phyloP scores from a whole-genome alignment of 352 stramenopile species.

The Phytophthora lateralis region DNA sequence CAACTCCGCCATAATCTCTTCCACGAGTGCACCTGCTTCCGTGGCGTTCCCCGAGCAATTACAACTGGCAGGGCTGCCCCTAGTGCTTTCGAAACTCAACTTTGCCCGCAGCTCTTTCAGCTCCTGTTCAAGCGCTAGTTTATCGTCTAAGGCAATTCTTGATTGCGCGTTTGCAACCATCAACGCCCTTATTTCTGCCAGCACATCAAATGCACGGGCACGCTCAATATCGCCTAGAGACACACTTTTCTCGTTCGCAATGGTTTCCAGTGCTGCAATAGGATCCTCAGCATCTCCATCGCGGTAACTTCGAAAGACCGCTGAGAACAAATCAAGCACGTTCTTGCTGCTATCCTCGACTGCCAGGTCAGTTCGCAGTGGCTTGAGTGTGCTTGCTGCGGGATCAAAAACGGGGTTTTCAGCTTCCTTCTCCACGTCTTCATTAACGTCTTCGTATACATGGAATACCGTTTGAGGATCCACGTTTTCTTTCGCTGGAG shows the following conservation, averaged over 20 bases:
- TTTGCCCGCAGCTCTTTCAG: slow-evolving; percentile 42
- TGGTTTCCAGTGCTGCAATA: slow-evolving; percentile 21
- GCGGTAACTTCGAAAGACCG: slow-evolving; percentile 35
- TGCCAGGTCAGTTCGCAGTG: neutral
- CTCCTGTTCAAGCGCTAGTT: slow-evolving; percentile 49
- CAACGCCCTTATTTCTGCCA: slow-evolving; percentile 40
- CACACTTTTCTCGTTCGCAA: slow-evolving; percentile 32
- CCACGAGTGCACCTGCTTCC: slow-evolving; percentile 4
- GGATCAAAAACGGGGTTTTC: slow-evolving; percentile 14
- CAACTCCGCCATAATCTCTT: slow-evolving; percentile 29
- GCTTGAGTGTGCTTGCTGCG: slow-evolving; percentile 2
- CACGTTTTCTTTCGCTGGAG: slow-evolving; percentile 54
- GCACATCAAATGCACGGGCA: slow-evolving; percentile 31
- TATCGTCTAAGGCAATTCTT: slow-evolving; percentile 37
- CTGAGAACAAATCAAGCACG: slow-evolving; percentile 41
- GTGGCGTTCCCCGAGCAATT: slow-evolving; percentile 17
- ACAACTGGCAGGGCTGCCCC: neutral
- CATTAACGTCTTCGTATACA: slow-evolving; percentile 27
- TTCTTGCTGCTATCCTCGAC: slow-evolving; percentile 27
- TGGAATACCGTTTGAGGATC: slow-evolving; percentile 40
- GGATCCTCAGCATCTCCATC: slow-evolving; percentile 24
- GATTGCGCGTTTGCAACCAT: slow-evolving; percentile 27
- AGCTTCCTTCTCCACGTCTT: slow-evolving; percentile 6
- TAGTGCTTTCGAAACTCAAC: slow-evolving; percentile 1
- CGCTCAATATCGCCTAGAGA: slow-evolving; percentile 28